Evolutionary conservation across 1,284 basidiomycete genomes (phyloP), one percentile per base, ranked within the genome.

Genomic region (Trametes versicolor): DNA sequence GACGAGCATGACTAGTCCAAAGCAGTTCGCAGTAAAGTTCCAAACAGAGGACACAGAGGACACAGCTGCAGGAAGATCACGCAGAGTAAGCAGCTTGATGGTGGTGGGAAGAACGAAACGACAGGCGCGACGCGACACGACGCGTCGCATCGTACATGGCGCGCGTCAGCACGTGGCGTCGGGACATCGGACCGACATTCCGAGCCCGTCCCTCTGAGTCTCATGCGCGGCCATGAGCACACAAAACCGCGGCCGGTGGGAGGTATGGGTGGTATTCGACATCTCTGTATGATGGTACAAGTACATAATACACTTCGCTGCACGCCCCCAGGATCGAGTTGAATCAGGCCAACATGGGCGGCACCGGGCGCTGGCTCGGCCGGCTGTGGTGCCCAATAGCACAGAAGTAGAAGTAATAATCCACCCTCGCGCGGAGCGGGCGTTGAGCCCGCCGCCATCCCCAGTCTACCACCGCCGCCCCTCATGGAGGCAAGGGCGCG

Each of bases 1-100:
- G n/a, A 77, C 72, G 15, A 75, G 70, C 75, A 77, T 77, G 25
- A 32, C 52, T 19, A n/a, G 41, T 32, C 8, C 29, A 32, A 3
- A 32, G 29, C 29, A 32, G 29, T 32, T 4, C 29, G 29, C 29
- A 32, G 29, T 32, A 3, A 8, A 21, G 43, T 41, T 41, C 3
- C 39, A n/a, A 12, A 41, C 13, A 13, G 39, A 5, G 39, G 3
- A 41, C 39, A n/a, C 19, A n/a, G 12, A 41, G 39, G 12, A 15
- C 12, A 41, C 39, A n/a, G 39, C 39, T 2, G n/a, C n/a, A 41
- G 4, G 12, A 5, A n/a, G 39, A 21, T 32, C 29, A 32, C 2
- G 37, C 37, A 39, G 5, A 13, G 15, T 3, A 25, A 21, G 41
- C 41, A 13, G 41, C n/a, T n/a, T n/a, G n/a, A n/a, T 17, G 29